Percentiles rank a stretch among this genome's conserved stretches.
These are phyloP conservation scores for Ogataea nakhonphanomensis DNA, from an alignment of 805 yeast species.

Conservation along the genomic window DNA sequence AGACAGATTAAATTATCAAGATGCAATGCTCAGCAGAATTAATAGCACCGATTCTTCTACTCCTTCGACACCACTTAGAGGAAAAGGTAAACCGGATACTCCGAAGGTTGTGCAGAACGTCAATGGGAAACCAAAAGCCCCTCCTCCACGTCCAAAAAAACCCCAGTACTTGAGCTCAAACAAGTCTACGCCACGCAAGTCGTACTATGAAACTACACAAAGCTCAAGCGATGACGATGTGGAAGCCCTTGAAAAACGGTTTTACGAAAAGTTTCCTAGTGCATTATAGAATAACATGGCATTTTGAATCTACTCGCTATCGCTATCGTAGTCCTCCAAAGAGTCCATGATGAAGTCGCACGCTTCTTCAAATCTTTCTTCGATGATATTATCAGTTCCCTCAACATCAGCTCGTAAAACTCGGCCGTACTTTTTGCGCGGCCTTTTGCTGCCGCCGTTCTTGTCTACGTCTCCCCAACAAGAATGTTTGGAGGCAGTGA, in stretches of 20 bases:
- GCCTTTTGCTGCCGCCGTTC: constrained; percentile 50
- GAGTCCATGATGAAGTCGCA: constrained; percentile 80
- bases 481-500: constrained; percentile 68
- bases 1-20: constrained; percentile 8
- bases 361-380: constrained; percentile 82
- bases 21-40: constrained; percentile 10
- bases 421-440: constrained; percentile 88
- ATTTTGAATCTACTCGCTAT: constrained; percentile 25
- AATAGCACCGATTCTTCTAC: constrained; percentile 12
- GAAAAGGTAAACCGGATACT: constrained; percentile 1
- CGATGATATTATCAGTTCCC: constrained; percentile 71
- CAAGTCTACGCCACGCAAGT: constrained; percentile 10
- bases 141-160: constrained; percentile 61
- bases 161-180: constrained; percentile 51
- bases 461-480: constrained; percentile 63
- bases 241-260: constrained; percentile 56
- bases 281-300: constrained; percentile 36
- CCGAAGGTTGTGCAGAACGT: too few relatives aligned
- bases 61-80: constrained; percentile 8
- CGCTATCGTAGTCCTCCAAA: constrained; percentile 60
- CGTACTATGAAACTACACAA: not conserved
- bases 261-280: constrained; percentile 59
- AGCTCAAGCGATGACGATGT: constrained; percentile 37
- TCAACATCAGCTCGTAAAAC: constrained; percentile 72
- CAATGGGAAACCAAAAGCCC: constrained; percentile 16